Base-by-base conservation (phyloP, 78 protist genomes). In the Mantamonas sphyraenae region DNA sequence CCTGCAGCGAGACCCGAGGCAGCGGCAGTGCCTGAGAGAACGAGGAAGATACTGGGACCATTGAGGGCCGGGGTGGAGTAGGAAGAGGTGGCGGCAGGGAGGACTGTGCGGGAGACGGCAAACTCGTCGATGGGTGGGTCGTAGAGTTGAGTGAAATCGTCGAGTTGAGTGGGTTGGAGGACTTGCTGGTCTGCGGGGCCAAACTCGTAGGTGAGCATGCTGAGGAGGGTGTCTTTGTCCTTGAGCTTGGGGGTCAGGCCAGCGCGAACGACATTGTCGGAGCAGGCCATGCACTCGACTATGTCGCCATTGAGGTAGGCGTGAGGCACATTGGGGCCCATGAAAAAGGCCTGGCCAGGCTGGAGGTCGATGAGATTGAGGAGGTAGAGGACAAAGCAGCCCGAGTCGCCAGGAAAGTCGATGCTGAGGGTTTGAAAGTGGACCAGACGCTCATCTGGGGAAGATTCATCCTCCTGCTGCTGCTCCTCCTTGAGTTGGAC, bases 211-310 rank as follows among this genome's bases (percentile, higher is more conserved):
- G 87, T 83, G 43, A 90, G 53, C 89, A 90, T 86, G 28, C 57
- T 33, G 3, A 58, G 45, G 26, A 90, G 84, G 10, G 84, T 81
- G 31, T 76, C 74, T 0, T 72, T 82, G 56, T 95, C 98, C 40
- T 78, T 83, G 73, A 78, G 64, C 77, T 97, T 96, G 0, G 97
- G 96, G 2, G 99, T 95, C 28, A 91, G 81, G 24, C 99, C 99
- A 2, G 98, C 98, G 1, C 99, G 67, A 20, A 97, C 97, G 39
- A 98, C 99, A 69, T 98, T 98, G 73, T 98, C 99, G 4, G 88
- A 72, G 60, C 82, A 61, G 19, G 98, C 98, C 99, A 98, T 98
- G 76, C 90, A 83, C 74, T 97, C 99, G 34, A 93, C 78, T 64
- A 95, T 77, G 10, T 94, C 95, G 31, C 91, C 90, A 2, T 0